phyloP scores from a whole-genome alignment of 148 eudicot species.

The Drosera capensis region DNA sequence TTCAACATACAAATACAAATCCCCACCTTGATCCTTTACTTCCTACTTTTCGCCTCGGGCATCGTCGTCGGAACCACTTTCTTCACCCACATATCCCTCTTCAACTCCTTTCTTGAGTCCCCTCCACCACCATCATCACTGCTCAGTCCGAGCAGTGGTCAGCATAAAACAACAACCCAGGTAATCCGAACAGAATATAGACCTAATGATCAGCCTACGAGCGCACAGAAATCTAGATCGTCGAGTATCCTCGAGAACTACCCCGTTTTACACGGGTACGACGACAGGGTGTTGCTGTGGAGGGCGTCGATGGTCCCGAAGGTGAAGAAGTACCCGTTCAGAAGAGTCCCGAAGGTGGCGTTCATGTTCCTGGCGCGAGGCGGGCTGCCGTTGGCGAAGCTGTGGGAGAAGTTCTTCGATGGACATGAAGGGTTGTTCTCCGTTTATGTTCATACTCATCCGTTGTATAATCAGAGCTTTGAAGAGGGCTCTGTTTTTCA shows the following conservation, averaged over 20 bases:
- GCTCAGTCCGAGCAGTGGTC: not conserved
- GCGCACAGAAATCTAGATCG: too few species aligned
- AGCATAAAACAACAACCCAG: not conserved
- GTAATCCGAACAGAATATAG: too few species aligned
- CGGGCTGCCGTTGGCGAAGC: constrained; percentile 29
- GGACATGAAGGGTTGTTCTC: constrained; percentile 38
- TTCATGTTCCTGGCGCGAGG: constrained; percentile 53
- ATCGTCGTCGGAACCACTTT: not conserved
- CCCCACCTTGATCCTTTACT: not conserved
- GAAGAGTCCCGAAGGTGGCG: constrained; percentile 29
- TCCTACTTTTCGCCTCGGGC: not conserved
- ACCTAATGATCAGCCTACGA: too few species aligned
- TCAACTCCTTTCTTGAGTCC: too few species aligned
- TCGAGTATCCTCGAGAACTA: too few species aligned
- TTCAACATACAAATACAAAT: not conserved
- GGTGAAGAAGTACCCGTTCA: constrained; percentile 2
- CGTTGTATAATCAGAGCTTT: constrained; percentile 24
- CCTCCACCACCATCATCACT: not conserved
- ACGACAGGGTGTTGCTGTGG: constrained; percentile 34
- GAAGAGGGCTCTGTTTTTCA: constrained; percentile 26
- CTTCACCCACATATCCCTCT: not conserved
- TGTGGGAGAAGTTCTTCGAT: constrained; percentile 50
- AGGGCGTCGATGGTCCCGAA: constrained; percentile 26
- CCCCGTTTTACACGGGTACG: too few species aligned
- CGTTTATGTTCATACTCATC: constrained; percentile 45